phyloP scores from a whole-genome alignment of 2,329 filamentous ascomycete genomes.

The Boeremia exigua region DNA sequence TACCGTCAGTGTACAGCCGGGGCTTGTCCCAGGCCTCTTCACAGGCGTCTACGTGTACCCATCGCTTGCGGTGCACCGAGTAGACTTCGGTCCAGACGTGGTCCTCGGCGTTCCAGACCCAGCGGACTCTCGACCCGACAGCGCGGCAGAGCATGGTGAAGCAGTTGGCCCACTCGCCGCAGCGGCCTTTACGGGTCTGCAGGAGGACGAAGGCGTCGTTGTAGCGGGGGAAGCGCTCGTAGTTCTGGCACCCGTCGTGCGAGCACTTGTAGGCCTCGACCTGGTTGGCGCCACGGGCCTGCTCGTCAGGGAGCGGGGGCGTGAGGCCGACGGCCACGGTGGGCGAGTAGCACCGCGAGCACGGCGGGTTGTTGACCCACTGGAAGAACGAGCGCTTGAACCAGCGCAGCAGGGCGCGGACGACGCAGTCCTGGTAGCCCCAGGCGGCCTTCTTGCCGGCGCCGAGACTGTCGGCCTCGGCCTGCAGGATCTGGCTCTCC shows the following conservation, averaged over 20 bases:
- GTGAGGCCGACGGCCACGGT: constrained; percentile 85
- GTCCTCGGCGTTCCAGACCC: constrained; percentile 98
- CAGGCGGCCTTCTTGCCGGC: constrained; percentile 82
- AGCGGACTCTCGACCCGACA: constrained; percentile 86
- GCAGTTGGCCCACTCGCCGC: constrained; percentile 97
- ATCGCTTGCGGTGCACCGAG: constrained; percentile 88
- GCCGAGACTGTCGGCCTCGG: constrained; percentile 86
- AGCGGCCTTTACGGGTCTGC: constrained; percentile 83
- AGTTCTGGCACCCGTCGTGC: constrained; percentile 72
- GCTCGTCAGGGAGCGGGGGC: constrained; percentile 85
- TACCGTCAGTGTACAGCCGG: constrained; percentile 84
- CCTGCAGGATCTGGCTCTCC: constrained; percentile 84
- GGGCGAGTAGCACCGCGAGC: constrained; percentile 79
- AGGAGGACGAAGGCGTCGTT: constrained; percentile 93
- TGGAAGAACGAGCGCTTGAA: constrained; percentile 95
- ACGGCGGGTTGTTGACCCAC: constrained; percentile 95
- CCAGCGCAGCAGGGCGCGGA: constrained; percentile 89
- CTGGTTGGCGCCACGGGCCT: constrained; percentile 81
- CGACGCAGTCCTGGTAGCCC: constrained; percentile 97
- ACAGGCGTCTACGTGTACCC: constrained; percentile 96
- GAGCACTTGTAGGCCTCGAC: constrained; percentile 94
- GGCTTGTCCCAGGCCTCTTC: constrained; percentile 97
- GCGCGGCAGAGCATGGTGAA: constrained; percentile 98
- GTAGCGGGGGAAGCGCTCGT: constrained; percentile 91
- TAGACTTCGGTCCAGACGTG: constrained; percentile 98